Conservation (phyloP, 2,329 filamentous ascomycete genomes). For the Monilinia aucupariae region DNA sequence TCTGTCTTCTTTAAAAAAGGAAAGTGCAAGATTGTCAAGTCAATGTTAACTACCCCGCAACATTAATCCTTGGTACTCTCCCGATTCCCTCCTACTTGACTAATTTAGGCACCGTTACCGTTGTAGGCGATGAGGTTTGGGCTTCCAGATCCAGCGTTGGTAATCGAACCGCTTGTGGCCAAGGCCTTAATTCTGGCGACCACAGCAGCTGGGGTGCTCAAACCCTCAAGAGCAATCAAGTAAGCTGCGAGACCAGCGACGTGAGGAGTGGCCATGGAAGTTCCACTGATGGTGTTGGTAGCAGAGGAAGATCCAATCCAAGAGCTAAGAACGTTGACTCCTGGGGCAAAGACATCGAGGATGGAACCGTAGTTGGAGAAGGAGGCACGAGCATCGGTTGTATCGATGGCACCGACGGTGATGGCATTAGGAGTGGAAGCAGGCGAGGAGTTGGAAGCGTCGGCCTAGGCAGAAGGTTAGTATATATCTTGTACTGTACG, state of each 20-base stretch:
- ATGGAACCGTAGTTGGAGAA: conserved; percentile 48
- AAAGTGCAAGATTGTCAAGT: neutral
- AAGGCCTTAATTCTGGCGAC: conserved; percentile 37
- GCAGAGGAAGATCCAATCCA: conserved; percentile 42
- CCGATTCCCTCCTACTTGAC: neutral
- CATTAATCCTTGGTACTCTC: neutral
- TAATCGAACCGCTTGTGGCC: conserved; percentile 39
- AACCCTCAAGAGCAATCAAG: conserved; percentile 47
- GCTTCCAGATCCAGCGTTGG: conserved; percentile 40
- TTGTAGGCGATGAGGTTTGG: conserved; percentile 52
- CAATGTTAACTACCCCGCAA: neutral
- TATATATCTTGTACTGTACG: neutral
- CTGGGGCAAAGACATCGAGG: conserved; percentile 50
- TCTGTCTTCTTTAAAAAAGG: neutral
- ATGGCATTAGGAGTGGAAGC: conserved; percentile 45
- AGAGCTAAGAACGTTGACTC: conserved; percentile 42
- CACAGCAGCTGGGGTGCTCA: conserved; percentile 39
- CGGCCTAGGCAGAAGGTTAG: conserved; percentile 19
- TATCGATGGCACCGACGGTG: conserved; percentile 48
- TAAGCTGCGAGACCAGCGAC: conserved; percentile 64
- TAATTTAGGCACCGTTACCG: conserved; percentile 37
- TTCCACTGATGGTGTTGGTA: conserved; percentile 51
- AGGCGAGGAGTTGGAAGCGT: conserved; percentile 42
- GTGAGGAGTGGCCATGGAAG: conserved; percentile 58
- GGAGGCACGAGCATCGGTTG: conserved; percentile 37